These are phyloP conservation scores for Trypanosoma melophagium DNA, from an alignment of 208 protist genomes.

Conservation along the genomic window DNA sequence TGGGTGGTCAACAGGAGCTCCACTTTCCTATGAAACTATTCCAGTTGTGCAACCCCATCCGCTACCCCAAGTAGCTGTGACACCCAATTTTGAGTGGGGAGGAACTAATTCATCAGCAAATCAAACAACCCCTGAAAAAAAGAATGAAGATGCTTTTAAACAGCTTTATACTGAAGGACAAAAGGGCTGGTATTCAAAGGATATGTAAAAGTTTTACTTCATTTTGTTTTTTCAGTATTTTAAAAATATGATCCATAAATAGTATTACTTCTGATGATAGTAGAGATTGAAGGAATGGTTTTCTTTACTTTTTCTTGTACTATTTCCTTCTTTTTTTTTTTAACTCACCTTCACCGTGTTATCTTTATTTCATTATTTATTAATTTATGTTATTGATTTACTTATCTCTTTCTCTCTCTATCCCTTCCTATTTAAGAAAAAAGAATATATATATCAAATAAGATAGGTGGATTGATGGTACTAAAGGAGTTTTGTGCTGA, in stretches of 20 bases:
- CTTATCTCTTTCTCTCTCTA: no score
- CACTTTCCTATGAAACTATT: constrained; percentile 14
- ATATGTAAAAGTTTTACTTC: constrained; percentile 18
- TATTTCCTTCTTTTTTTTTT: no score
- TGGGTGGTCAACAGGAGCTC: constrained; percentile 30
- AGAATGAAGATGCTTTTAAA: constrained; percentile 46
- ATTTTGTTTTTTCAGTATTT: constrained; percentile 8
- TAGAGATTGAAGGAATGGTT: background rate
- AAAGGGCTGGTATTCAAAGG: constrained; percentile 29
- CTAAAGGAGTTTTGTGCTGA: constrained; percentile 25
- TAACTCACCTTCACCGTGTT: no score
- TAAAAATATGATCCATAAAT: background rate
- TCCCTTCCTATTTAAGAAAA: no score
- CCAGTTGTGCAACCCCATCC: constrained; percentile 7
- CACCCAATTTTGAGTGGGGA: constrained; percentile 1
- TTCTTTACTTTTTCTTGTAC: no score
- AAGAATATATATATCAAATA: no score
- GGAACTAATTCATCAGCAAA: constrained; percentile 1
- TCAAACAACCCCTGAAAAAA: constrained; percentile 14
- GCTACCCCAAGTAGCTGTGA: background rate
- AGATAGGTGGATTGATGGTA: background rate
- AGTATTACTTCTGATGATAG: background rate
- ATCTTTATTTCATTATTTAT: no score
- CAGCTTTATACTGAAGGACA: constrained; percentile 38
- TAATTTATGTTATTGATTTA: no score